Percentiles rank a stretch among this genome's conserved stretches.
Conservation (phyloP, 2,329 filamentous ascomycete genomes). For the Phialophora chinensis region DNA sequence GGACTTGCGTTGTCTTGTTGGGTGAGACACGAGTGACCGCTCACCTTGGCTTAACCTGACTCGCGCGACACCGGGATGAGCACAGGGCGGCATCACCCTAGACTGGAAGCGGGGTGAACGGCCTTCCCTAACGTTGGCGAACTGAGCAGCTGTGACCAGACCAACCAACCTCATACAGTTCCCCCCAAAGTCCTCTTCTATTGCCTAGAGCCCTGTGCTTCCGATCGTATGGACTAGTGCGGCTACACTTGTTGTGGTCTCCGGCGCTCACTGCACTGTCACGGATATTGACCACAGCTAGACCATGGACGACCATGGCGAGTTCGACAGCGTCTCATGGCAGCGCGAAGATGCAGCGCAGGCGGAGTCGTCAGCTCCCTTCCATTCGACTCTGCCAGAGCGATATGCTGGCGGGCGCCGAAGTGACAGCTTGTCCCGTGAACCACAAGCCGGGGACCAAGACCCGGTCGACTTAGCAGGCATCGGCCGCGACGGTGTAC, state of each 20-base stretch:
- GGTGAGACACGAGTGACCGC: too few relatives aligned
- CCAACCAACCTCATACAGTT: not conserved
- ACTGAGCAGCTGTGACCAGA: not conserved
- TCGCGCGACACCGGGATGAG: too few relatives aligned
- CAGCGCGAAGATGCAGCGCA: slow-evolving; percentile 64
- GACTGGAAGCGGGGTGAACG: too few relatives aligned
- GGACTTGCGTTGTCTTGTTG: too few relatives aligned
- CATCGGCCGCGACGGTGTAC: slow-evolving; percentile 71
- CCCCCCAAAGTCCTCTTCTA: not conserved
- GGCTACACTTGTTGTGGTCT: not conserved
- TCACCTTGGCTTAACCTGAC: too few relatives aligned
- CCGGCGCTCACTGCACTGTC: not conserved
- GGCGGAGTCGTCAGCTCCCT: slow-evolving; percentile 47
- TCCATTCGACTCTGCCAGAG: slow-evolving; percentile 38
- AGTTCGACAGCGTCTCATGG: slow-evolving; percentile 85
- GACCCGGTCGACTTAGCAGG: slow-evolving; percentile 66
- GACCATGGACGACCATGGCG: slow-evolving; percentile 62
- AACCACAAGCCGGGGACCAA: slow-evolving; percentile 57
- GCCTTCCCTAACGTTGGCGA: not conserved
- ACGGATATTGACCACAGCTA: slow-evolving; percentile 19
- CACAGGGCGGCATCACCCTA: too few relatives aligned
- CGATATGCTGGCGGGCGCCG: slow-evolving; percentile 51
- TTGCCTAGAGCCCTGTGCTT: not conserved
- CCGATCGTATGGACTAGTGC: not conserved
- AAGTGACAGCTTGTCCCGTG: slow-evolving; percentile 52